Evolutionary conservation across 2,329 filamentous ascomycete species (phyloP).

Genomic region (Alternaria sp.): DNA sequence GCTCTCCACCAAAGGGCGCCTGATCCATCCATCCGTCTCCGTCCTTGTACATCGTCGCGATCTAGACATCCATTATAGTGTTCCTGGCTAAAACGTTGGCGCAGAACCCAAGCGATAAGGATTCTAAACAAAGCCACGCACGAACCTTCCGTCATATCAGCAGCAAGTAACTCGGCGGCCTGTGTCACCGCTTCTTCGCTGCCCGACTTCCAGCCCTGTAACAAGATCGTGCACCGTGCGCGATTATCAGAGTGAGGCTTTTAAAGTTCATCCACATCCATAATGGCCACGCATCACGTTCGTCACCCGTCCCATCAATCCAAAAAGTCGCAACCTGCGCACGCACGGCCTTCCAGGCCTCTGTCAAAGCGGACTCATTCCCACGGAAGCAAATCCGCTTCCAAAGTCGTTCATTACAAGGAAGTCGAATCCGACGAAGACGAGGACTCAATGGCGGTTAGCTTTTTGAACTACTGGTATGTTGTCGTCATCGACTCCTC

Average conservation of each 20-base stretch:
- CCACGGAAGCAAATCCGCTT: constrained; percentile 39
- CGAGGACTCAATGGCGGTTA: constrained; percentile 61
- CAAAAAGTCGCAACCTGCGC: constrained; percentile 47
- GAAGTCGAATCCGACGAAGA: constrained; percentile 51
- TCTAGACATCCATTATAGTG: constrained; percentile 15
- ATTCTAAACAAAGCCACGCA: constrained; percentile 51
- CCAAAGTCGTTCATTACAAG: constrained; percentile 36
- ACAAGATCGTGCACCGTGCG: constrained; percentile 44
- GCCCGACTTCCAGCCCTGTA: constrained; percentile 34
- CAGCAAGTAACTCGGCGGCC: constrained; percentile 34
- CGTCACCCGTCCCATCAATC: constrained; percentile 46
- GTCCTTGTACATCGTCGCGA: constrained; percentile 2
- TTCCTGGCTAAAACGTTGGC: constrained; percentile 48
- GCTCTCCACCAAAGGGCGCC: neutral
- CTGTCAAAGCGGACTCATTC: constrained; percentile 47
- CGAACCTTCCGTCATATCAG: constrained; percentile 47
- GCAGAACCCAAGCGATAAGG: constrained; percentile 48
- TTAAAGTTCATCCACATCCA: constrained; percentile 48
- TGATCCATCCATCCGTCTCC: neutral
- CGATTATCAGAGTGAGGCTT: constrained; percentile 41
- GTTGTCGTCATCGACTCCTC: constrained; percentile 23
- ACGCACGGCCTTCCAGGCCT: constrained; percentile 46
- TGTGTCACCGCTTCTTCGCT: constrained; percentile 52
- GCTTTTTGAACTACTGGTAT: constrained; percentile 64
- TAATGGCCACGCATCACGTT: constrained; percentile 47